Conservation (phyloP, 2,329 filamentous ascomycete species). For the Dissoconium aciculare region DNA sequence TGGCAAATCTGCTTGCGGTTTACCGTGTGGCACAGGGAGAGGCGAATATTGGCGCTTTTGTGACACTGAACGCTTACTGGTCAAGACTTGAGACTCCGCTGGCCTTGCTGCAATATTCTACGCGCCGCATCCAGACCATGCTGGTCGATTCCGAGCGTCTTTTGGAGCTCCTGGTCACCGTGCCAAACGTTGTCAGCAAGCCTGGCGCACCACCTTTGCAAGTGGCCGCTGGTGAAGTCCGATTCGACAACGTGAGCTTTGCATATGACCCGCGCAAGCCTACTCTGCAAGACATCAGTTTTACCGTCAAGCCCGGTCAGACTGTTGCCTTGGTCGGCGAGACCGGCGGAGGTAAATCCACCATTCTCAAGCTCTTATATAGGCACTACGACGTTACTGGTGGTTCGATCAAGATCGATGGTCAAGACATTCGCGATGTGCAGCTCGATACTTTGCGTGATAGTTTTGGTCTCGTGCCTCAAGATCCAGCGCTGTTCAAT, state of each 20-base stretch:
- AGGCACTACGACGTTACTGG: constrained; percentile 44
- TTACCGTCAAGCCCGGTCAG: constrained; percentile 37
- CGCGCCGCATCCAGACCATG: constrained; percentile 35
- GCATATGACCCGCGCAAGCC: constrained; percentile 40
- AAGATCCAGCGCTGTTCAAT: constrained; percentile 51
- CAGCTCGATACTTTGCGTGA: constrained; percentile 43
- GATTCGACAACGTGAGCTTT: constrained; percentile 41
- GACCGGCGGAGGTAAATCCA: constrained; percentile 49
- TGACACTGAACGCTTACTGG: constrained; percentile 54
- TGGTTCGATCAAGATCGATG: constrained; percentile 43
- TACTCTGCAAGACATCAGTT: constrained; percentile 36
- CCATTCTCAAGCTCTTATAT: constrained; percentile 45
- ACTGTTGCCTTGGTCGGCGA: constrained; percentile 48
- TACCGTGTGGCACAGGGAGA: constrained; percentile 37
- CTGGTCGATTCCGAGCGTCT: constrained; percentile 52
- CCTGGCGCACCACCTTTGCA: constrained; percentile 32
- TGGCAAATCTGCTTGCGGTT: constrained; percentile 38
- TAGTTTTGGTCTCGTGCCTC: constrained; percentile 48
- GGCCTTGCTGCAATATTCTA: constrained; percentile 35
- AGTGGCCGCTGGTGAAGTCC: constrained; percentile 35
- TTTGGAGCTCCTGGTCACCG: constrained; percentile 41
- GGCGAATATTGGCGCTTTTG: constrained; percentile 44
- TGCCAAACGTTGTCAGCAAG: constrained; percentile 40
- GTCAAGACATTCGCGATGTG: constrained; percentile 44
- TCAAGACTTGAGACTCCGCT: constrained; percentile 32